These are phyloP conservation scores for Pisolithus tinctorius DNA, from an alignment of 768 basidiomycete genomes.

Conservation along the genomic window DNA sequence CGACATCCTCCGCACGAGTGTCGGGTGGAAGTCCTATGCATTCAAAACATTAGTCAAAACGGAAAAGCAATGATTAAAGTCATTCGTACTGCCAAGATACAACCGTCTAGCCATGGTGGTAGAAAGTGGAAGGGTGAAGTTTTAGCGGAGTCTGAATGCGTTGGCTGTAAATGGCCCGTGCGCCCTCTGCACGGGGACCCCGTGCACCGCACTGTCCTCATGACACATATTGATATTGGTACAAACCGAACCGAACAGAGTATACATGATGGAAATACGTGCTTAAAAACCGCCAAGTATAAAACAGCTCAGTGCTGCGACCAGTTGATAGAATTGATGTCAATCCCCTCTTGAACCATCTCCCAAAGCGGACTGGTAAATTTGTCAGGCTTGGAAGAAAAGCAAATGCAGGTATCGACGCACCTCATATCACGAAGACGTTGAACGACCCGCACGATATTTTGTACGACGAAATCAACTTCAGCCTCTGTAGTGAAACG, in stretches of 20 bases:
- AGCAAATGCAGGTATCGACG: conserved; percentile 12
- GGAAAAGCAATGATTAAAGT: conserved; percentile 1
- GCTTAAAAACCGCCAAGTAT: not conserved
- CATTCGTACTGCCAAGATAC: conserved; percentile 74
- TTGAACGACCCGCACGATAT: conserved; percentile 83
- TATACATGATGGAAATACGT: conserved; percentile 8
- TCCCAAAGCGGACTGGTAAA: conserved; percentile 85
- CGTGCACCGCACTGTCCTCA: conserved; percentile 7
- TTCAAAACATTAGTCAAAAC: not conserved
- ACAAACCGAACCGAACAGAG: conserved; percentile 7
- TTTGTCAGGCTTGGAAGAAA: conserved; percentile 7
- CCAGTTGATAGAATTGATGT: conserved; percentile 94
- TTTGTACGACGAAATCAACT: conserved; percentile 86
- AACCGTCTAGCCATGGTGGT: conserved; percentile 73
- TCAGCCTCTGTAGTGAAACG: conserved; percentile 98
- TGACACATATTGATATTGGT: not conserved
- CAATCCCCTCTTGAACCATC: conserved; percentile 99
- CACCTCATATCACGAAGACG: conserved; percentile 91
- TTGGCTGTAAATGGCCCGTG: conserved; percentile 21
- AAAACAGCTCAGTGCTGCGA: conserved; percentile 45
- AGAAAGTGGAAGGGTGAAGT: conserved; percentile 20
- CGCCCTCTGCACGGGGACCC: conserved; percentile 15
- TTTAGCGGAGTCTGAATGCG: conserved; percentile 26
- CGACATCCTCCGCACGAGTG: conserved; percentile 76
- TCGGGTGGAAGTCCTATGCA: conserved; percentile 72